These are phyloP conservation scores for Papiliotrema fonsecae DNA, from an alignment of 1,284 basidiomycete genomes.

Conservation along the genomic window DNA sequence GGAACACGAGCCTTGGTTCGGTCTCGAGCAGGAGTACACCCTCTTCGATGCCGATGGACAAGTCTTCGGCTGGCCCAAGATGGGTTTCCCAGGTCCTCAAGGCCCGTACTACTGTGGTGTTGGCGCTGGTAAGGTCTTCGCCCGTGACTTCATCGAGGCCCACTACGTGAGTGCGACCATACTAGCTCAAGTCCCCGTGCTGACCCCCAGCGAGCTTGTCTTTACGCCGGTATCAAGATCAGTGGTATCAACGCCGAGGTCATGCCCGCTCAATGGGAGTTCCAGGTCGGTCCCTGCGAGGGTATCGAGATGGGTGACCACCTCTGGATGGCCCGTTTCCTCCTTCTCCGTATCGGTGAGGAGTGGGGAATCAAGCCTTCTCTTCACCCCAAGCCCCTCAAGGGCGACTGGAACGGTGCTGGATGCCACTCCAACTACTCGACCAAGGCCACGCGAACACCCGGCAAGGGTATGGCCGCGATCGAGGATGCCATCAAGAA, in stretches of 20 bases:
- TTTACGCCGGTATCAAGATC: constrained; percentile 96
- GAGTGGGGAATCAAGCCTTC: constrained; percentile 92
- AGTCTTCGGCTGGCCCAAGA: constrained; percentile 96
- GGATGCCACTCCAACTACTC: constrained; percentile 95
- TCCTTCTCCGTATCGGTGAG: constrained; percentile 88
- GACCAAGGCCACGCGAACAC: constrained; percentile 85
- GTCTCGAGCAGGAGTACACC: constrained; percentile 99
- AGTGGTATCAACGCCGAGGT: constrained; percentile 99
- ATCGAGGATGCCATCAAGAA: constrained; percentile 95
- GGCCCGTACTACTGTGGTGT: constrained; percentile 99
- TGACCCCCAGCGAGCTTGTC: constrained; percentile 56
- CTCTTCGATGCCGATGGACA: constrained; percentile 89
- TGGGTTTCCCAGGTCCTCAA: constrained; percentile 98
- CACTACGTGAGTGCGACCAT: constrained; percentile 62
- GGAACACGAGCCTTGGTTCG: constrained; percentile 85
- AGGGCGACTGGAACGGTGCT: constrained; percentile 99
- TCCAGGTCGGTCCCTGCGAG: constrained; percentile 97
- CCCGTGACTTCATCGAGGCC: constrained; percentile 97
- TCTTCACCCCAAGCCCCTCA: constrained; percentile 98
- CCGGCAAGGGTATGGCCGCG: constrained; percentile 79
- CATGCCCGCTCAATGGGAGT: constrained; percentile 99
- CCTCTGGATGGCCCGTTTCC: constrained; percentile 93
- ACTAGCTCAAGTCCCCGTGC: constrained; percentile 1
- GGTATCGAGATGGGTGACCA: constrained; percentile 99
- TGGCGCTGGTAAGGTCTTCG: constrained; percentile 93